phyloP scores from a whole-genome alignment of 73 alveolate genomes.

The Tetrahymena elliotti region DNA sequence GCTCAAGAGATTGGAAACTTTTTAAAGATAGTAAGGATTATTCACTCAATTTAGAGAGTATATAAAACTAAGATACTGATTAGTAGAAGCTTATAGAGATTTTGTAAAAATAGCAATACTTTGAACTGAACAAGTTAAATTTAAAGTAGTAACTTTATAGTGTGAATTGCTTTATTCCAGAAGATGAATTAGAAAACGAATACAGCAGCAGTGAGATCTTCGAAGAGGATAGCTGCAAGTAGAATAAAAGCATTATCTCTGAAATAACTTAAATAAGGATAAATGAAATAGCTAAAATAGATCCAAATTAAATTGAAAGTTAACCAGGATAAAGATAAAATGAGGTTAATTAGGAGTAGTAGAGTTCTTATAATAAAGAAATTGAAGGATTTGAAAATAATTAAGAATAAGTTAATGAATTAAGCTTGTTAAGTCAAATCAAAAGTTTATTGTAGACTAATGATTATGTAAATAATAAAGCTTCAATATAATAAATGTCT shows the following conservation, averaged over 20 bases:
- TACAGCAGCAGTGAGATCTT: not conserved
- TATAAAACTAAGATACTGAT: not conserved
- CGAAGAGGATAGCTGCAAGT: not conserved
- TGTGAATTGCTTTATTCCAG: not conserved
- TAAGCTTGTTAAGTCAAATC: not conserved
- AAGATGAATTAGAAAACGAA: not conserved
- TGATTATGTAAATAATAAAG: not conserved
- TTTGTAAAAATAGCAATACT: not conserved
- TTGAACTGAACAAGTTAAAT: not conserved
- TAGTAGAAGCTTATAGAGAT: not conserved
- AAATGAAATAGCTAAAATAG: not conserved
- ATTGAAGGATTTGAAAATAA: not conserved
- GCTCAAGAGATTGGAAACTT: not conserved
- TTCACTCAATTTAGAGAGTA: not conserved
- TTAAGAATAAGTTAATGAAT: not conserved
- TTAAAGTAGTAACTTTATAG: not conserved
- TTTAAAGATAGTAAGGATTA: not conserved
- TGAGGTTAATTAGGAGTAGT: not conserved
- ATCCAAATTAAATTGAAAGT: not conserved
- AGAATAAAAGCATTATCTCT: not conserved
- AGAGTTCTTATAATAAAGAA: not conserved
- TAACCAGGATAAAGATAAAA: not conserved
- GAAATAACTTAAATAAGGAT: not conserved
- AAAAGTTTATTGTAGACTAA: no score
- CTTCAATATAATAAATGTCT: not conserved